Base-by-base conservation (phyloP, 352 stramenopile genomes). In the Elongisporangium anandrum region DNA sequence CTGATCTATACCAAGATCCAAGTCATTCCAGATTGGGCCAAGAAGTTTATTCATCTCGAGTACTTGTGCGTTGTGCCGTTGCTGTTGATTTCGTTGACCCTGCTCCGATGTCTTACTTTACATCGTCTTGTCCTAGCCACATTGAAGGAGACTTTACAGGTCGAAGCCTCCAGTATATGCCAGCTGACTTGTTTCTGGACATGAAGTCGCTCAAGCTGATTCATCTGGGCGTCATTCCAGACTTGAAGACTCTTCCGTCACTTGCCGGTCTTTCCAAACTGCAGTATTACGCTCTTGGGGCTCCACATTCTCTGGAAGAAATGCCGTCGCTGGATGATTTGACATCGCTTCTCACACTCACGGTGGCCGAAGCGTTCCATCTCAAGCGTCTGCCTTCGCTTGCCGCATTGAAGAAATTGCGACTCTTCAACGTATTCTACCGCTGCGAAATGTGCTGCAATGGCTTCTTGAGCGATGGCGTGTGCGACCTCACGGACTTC, bases 371-470 rank as follows among this genome's bases (percentile, higher is more conserved):
- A 8, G 63, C 62, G 4, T 54, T 56, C 8, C 66, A 77, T n/a
- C 22, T 72, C 2, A 50, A 55, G 6, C 50, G 50, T 0, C 51
- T 80, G 3, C 72, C 69, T 3, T 72, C 66, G 0, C 47, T 74
- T n/a, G 52, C 50, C 0, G n/a, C 19, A 0, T 49, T 73, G 7
- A 50, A 15, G 1, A 69, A 57, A n/a, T 57, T 78, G 19, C 54
- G 66, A 38, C 69, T 66, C 47, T 77, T 77, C 45, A 60, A 59
- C 1, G 19, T 76, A n/a, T 66, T 72, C 51, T 56, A 61, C 13
- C 68, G 71, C 17, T 75, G 72, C 51, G 60, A 69, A 22, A 61
- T 79, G 50, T 79, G 71, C 63, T 79, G 68, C 61, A 75, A 79
- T 48, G 68, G 70, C 13, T 75, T 64, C 59, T 19, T 63, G 7